Evolutionary conservation across 768 basidiomycete species (phyloP), one percentile per base, ranked within the genome.

Genomic region (Macrocybe gigantea): DNA sequence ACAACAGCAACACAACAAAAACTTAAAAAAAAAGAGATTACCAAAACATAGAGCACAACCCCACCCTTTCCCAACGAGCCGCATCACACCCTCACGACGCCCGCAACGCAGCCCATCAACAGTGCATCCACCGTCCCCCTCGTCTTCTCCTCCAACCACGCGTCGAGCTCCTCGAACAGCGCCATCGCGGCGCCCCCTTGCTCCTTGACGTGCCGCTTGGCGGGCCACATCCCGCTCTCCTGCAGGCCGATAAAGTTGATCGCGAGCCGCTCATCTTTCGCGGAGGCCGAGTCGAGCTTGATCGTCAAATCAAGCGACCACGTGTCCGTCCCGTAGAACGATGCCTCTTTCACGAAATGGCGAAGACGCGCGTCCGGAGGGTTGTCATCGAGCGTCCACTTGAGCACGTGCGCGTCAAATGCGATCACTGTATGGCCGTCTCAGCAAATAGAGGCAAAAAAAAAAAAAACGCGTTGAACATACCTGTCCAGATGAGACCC

Each of bases 291-390:
- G 5, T 74, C 70, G 9, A 83, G 63, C 59, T 83, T 79, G 46
- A 92, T 64, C 31, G 83, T 78, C 51, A 97, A 70, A 53, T 89
- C 78, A 37, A 96, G 67, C 0, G 75, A 69, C 79, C 89, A 94
- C 0, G 73, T 71, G 48, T 89, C 79, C 7, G 75, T 75, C 1
- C 84, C 86, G 55, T 90, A 91, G 63, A 88, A 91, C 2, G 93
- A 92, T 0, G 80, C 91, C 62, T 94, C 91, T 60, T 93, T 96
- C 67, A 97, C 79, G 56, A 93, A 89, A 59, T 98, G 95, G 6
- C 93, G 77, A 6, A 77, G 78, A 54, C 74, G 69, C 48, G 88
- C 86, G 45, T 80, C 64, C 0, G 91, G 89, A 1, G 95, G 93
- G 47, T 80, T 78, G 52, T 83, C 71, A 53, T 91, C 87, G 34